Evolutionary conservation across 805 yeast species (phyloP).

Genomic region (Saccharomycopsis vini): DNA sequence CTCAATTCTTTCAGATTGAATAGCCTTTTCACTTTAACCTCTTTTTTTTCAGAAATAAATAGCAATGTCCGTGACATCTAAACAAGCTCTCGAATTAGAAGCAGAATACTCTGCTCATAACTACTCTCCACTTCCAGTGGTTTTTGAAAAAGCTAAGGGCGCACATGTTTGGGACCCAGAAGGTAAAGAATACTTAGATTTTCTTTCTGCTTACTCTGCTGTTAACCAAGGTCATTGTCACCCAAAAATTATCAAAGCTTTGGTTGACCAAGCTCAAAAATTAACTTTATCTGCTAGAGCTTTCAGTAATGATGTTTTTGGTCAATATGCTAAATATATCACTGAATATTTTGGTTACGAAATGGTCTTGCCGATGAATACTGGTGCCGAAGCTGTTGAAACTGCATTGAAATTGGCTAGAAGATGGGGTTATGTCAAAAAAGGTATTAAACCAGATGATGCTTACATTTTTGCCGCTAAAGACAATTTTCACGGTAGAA

Average conservation of each 20-base stretch:
- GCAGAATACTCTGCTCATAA: constrained; percentile 86
- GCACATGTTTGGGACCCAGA: constrained; percentile 98
- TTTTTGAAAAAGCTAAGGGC: constrained; percentile 76
- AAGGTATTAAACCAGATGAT: constrained; percentile 73
- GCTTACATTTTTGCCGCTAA: constrained; percentile 84
- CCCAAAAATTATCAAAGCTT: constrained; percentile 79
- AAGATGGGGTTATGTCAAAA: constrained; percentile 91
- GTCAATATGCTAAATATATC: constrained; percentile 75
- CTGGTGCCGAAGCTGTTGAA: constrained; percentile 98
- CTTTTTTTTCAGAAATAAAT: too few relatives aligned
- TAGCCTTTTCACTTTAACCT: too few relatives aligned
- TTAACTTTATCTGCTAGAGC: constrained; percentile 89
- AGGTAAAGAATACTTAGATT: constrained; percentile 88
- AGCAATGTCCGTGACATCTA: too few relatives aligned
- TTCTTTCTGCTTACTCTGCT: constrained; percentile 90
- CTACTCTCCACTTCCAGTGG: constrained; percentile 95
- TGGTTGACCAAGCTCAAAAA: constrained; percentile 75
- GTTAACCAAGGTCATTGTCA: constrained; percentile 98
- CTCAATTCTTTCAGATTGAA: too few relatives aligned
- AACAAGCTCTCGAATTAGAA: constrained; percentile 64
- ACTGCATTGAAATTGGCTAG: constrained; percentile 90
- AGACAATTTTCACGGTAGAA: constrained; percentile 94
- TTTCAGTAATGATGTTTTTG: constrained; percentile 82
- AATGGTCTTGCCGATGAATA: constrained; percentile 93
- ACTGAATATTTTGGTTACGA: constrained; percentile 88